phyloP scores from a whole-genome alignment of 1,284 basidiomycete genomes.

The Apiotrichum mycotoxinovorans region DNA sequence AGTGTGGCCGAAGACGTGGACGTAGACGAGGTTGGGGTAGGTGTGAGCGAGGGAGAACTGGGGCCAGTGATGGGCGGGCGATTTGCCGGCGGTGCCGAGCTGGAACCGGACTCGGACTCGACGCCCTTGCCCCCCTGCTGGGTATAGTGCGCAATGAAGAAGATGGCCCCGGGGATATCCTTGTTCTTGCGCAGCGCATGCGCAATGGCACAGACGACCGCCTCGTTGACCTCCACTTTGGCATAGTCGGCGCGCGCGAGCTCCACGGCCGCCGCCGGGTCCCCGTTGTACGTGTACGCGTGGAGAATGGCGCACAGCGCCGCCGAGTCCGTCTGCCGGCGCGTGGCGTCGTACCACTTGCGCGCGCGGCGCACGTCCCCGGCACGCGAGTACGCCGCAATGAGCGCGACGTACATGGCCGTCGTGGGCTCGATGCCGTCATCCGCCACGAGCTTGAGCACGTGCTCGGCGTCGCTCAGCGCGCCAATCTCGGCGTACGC shows the following conservation, averaged over 20 bases:
- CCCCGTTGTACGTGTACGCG: background rate
- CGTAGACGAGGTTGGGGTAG: background rate
- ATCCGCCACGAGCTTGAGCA: slow-evolving; percentile 25
- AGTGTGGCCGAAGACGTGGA: background rate
- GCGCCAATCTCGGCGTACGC: slow-evolving; percentile 38
- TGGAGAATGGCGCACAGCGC: slow-evolving; percentile 9
- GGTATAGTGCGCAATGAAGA: slow-evolving; percentile 13
- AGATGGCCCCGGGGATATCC: slow-evolving; percentile 14
- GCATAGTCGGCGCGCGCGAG: slow-evolving; percentile 10
- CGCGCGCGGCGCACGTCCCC: slow-evolving; percentile 7
- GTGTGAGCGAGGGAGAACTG: background rate
- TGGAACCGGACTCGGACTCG: background rate
- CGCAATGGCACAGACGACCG: slow-evolving; percentile 8
- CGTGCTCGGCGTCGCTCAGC: slow-evolving; percentile 32
- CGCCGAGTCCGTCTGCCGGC: slow-evolving; percentile 1
- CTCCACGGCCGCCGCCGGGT: background rate
- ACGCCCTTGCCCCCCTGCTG: background rate
- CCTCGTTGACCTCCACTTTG: slow-evolving; percentile 6
- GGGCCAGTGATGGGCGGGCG: too few species aligned
- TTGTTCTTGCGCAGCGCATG: slow-evolving; percentile 7
- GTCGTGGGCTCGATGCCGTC: slow-evolving; percentile 16
- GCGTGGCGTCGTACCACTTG: slow-evolving; percentile 5
- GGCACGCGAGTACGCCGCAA: slow-evolving; percentile 15
- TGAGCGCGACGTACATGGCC: slow-evolving; percentile 28
- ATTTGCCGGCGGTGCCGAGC: too few species aligned